Evolutionary conservation across 331 rosid genomes (phyloP).

Genomic region (Saraca asoca): DNA sequence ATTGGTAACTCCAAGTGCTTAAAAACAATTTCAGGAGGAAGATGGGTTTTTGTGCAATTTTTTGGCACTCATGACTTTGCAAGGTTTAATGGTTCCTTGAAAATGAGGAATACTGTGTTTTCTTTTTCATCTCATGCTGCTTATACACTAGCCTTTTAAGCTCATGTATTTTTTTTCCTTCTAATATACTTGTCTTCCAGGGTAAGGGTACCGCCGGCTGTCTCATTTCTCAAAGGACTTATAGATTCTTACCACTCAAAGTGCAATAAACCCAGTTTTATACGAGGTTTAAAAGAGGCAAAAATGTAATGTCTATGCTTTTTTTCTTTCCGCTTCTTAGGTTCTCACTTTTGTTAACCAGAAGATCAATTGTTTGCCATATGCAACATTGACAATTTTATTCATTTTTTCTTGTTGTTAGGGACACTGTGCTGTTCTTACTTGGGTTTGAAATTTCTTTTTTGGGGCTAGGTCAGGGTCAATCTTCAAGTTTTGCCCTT

Average conservation of each 20-base stretch:
- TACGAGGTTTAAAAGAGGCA: conserved; percentile 90
- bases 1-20: conserved; percentile 81
- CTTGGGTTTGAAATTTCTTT: conserved; percentile 21
- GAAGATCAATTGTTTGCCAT: conserved; percentile 9
- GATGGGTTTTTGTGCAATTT: conserved; percentile 90
- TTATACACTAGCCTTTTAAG: conserved; percentile 5
- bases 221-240: conserved; percentile 91
- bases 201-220: conserved; percentile 74
- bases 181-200: conserved; percentile 47
- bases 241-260: conserved; percentile 83
- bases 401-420: no score
- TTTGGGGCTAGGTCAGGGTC: not conserved
- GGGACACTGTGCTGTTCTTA: not conserved
- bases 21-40: conserved; percentile 62
- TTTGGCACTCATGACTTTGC: conserved; percentile 99
- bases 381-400: not conserved
- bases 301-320: conserved; percentile 64
- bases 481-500: conserved; percentile 31
- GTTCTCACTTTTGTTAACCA: conserved; percentile 22
- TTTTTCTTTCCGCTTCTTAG: conserved; percentile 4
- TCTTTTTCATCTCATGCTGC: no score
- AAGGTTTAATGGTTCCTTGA: conserved; percentile 56
- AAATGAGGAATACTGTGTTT: conserved; percentile 31
- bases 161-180: not conserved
- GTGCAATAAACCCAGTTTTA: conserved; percentile 78